A percentile compares a stretch with the other conserved stretches of the same genome.
Evolutionary conservation across 2,329 filamentous ascomycete genomes (phyloP).

Genomic region (Colletotrichum tamarilloi): DNA sequence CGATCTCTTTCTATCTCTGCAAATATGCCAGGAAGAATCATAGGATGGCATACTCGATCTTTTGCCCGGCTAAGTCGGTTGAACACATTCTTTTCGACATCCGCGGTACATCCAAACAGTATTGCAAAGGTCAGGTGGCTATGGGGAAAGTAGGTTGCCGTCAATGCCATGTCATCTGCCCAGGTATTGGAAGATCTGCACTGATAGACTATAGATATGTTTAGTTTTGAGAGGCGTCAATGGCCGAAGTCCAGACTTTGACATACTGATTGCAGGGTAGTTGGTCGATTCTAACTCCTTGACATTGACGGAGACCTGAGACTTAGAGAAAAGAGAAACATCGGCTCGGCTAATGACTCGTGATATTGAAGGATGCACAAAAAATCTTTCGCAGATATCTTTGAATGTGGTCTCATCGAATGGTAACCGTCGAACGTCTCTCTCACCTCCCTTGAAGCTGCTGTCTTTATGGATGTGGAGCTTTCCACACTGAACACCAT

Average conservation of each 20-base stretch:
- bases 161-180: neutral
- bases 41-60: conserved; percentile 38
- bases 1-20: conserved; percentile 44
- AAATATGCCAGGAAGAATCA: conserved; percentile 44
- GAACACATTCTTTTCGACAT: neutral
- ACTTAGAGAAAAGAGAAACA: neutral
- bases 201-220: neutral
- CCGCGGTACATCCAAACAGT: neutral
- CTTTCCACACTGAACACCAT: neutral
- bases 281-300: neutral
- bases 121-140: neutral
- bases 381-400: neutral
- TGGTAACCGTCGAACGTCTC: neutral
- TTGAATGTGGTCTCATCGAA: neutral
- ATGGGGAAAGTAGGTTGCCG: neutral
- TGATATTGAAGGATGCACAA: conserved; percentile 1
- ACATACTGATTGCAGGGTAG: neutral
- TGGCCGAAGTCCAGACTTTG: neutral
- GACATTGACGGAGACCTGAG: neutral
- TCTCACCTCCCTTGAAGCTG: neutral
- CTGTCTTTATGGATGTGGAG: neutral
- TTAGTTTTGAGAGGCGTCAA: neutral
- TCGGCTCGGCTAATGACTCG: conserved; percentile 14
- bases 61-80: neutral
- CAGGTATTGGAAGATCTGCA: conserved; percentile 4